phyloP scores from a whole-genome alignment of 2,329 filamentous ascomycete species.

The Emmonsiellopsis sp. region DNA sequence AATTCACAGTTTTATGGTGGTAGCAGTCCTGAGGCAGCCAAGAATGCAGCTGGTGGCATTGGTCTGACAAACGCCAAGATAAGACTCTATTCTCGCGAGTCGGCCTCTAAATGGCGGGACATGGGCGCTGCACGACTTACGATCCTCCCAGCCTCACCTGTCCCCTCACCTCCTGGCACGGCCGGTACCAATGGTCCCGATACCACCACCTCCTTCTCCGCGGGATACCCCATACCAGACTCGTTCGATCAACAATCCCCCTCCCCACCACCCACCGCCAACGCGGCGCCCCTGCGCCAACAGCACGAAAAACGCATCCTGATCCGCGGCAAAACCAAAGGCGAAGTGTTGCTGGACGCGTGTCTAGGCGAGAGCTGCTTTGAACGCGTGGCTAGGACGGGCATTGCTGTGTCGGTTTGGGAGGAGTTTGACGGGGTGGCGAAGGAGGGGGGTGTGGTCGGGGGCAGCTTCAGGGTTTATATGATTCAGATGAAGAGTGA shows the following conservation, averaged over 20 bases:
- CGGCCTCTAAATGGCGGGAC: slow-evolving; percentile 76
- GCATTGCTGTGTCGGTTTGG: slow-evolving; percentile 84
- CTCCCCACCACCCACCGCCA: slow-evolving; percentile 9
- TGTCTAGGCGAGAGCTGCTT: slow-evolving; percentile 79
- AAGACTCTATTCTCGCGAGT: slow-evolving; percentile 70
- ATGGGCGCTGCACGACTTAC: slow-evolving; percentile 76
- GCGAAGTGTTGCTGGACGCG: slow-evolving; percentile 65
- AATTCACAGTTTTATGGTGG: slow-evolving; percentile 48
- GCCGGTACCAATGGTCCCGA: slow-evolving; percentile 24
- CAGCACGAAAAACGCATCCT: slow-evolving; percentile 77
- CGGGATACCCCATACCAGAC: slow-evolving; percentile 15
- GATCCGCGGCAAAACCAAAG: slow-evolving; percentile 59
- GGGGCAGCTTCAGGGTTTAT: slow-evolving; percentile 48
- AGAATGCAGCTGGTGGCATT: slow-evolving; percentile 52
- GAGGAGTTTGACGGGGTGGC: slow-evolving; percentile 59
- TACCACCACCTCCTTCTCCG: background rate
- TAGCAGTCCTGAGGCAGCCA: slow-evolving; percentile 37
- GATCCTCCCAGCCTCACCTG: slow-evolving; percentile 52
- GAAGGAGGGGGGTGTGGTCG: slow-evolving; percentile 48
- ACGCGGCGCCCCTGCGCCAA: slow-evolving; percentile 13
- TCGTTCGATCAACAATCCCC: background rate
- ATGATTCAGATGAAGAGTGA: slow-evolving; percentile 55
- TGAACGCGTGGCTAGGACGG: slow-evolving; percentile 70
- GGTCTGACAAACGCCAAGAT: slow-evolving; percentile 66
- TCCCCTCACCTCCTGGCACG: slow-evolving; percentile 22